A percentile compares a stretch with the other conserved stretches of the same genome.
phyloP scores from a whole-genome alignment of 768 basidiomycete genomes.

The Clitopilus passeckerianus region DNA sequence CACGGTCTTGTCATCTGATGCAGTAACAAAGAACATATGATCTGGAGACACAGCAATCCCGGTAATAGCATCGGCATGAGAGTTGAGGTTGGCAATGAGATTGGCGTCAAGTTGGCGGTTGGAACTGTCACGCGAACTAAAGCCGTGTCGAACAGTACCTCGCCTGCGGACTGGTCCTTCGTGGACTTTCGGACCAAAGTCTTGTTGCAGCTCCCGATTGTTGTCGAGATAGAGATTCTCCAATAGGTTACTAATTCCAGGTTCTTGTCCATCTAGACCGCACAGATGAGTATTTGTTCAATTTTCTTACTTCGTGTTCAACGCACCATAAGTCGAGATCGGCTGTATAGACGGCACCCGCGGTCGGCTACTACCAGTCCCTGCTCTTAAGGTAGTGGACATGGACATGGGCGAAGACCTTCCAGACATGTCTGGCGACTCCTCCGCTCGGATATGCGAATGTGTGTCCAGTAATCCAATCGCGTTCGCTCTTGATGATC shows the following conservation, averaged over 20 bases:
- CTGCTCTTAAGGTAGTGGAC: conserved; percentile 46
- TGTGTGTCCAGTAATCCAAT: conserved; percentile 79
- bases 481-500: conserved; percentile 80
- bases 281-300: not conserved
- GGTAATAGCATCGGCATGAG: conserved; percentile 78
- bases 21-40: conserved; percentile 90
- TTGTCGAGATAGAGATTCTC: conserved; percentile 90
- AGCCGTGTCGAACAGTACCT: conserved; percentile 64
- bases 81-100: conserved; percentile 78
- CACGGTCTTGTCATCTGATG: conserved; percentile 91
- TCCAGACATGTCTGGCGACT: conserved; percentile 70
- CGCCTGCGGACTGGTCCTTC: conserved; percentile 78
- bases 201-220: conserved; percentile 77
- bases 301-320: not conserved
- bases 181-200: conserved; percentile 88
- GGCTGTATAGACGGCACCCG: conserved; percentile 50
- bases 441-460: conserved; percentile 58
- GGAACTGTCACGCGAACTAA: conserved; percentile 59
- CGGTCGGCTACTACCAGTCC: conserved; percentile 27
- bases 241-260: conserved; percentile 81
- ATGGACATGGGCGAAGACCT: conserved; percentile 71
- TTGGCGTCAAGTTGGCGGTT: conserved; percentile 66
- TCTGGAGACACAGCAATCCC: conserved; percentile 87
- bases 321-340: conserved; percentile 69
- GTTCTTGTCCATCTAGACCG: conserved; percentile 77